Evolutionary conservation across 202 grass and related monocot species (phyloP).

Genomic region (Bolboschoenoplectus hybrid): DNA sequence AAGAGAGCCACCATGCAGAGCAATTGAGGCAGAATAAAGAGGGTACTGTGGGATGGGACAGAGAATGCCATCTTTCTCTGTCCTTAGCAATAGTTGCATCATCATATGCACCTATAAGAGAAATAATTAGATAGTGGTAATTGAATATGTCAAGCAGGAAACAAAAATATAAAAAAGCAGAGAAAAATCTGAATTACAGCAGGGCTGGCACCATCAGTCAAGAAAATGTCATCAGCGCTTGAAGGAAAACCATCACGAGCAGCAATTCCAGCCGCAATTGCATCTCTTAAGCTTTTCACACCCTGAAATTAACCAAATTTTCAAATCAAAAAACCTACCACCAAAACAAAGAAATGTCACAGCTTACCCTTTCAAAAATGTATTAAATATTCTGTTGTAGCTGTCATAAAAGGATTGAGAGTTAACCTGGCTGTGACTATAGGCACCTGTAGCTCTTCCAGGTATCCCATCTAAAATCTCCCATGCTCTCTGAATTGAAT

Average conservation of each 20-base stretch:
- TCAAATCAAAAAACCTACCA: neutral
- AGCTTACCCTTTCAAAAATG: constrained; percentile 31
- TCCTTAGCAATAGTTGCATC: constrained; percentile 92
- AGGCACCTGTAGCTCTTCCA: constrained; percentile 81
- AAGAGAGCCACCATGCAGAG: constrained; percentile 95
- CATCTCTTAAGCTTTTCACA: constrained; percentile 85
- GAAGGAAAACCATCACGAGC: constrained; percentile 85
- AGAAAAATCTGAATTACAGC: constrained; percentile 53
- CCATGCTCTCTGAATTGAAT: constrained; percentile 94
- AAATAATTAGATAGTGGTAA: constrained; percentile 28
- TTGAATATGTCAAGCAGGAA: constrained; percentile 10
- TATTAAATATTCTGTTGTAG: constrained; percentile 39
- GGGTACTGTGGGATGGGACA: constrained; percentile 97
- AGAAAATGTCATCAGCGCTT: constrained; percentile 82
- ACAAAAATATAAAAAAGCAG: constrained; percentile 21
- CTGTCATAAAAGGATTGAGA: constrained; percentile 5
- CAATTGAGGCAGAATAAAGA: constrained; percentile 90
- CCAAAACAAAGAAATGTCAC: constrained; percentile 28
- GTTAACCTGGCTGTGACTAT: constrained; percentile 89
- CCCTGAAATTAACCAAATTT: constrained; percentile 58
- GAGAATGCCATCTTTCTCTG: constrained; percentile 96
- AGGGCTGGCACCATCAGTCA: constrained; percentile 93
- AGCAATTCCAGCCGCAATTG: constrained; percentile 83
- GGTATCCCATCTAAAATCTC: constrained; percentile 84
- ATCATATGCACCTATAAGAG: constrained; percentile 89